phyloP scores from a whole-genome alignment of 2,329 filamentous ascomycete species.

The Raffaelea arxii region DNA sequence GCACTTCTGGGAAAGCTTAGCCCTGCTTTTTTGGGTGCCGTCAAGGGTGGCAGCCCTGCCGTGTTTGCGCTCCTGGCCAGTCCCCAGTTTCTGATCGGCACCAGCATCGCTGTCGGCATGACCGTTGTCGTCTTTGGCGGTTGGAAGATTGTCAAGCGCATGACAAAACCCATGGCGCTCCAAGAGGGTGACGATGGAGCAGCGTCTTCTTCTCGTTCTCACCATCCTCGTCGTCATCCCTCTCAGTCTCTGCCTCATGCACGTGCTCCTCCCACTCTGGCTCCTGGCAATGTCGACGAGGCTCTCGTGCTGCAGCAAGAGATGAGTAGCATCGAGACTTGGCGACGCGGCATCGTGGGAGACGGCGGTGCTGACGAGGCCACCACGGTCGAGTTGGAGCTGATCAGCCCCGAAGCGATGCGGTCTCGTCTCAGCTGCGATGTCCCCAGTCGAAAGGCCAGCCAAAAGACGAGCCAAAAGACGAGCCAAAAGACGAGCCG shows the following conservation, averaged over 20 bases:
- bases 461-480: too few relatives aligned
- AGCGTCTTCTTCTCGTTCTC: too few relatives aligned
- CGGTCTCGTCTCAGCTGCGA: slow-evolving; percentile 28
- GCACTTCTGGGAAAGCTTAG: slow-evolving; percentile 74
- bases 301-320: slow-evolving; percentile 49
- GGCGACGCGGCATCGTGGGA: slow-evolving; percentile 44
- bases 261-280: neutral
- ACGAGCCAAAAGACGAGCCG: too few relatives aligned
- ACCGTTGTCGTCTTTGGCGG: slow-evolving; percentile 93
- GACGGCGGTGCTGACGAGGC: slow-evolving; percentile 3
- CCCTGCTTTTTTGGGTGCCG: slow-evolving; percentile 61
- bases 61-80: slow-evolving; percentile 79
- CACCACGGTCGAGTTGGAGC: slow-evolving; percentile 42
- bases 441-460: too few relatives aligned
- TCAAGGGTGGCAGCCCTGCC: slow-evolving; percentile 76
- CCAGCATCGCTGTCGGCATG: slow-evolving; percentile 80
- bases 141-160: slow-evolving; percentile 93
- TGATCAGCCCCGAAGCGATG: slow-evolving; percentile 47
- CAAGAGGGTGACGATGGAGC: too few relatives aligned
- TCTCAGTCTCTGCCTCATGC: neutral
- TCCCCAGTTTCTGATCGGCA: slow-evolving; percentile 90
- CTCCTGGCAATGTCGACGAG: slow-evolving; percentile 30
- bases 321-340: slow-evolving; percentile 47
- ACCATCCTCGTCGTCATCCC: too few relatives aligned
- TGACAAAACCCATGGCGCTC: slow-evolving; percentile 40